These are phyloP conservation scores for Rhytidiadelphus loreus DNA, from an alignment of 225 moss, liverwort and hornwort species.

Conservation along the genomic window DNA sequence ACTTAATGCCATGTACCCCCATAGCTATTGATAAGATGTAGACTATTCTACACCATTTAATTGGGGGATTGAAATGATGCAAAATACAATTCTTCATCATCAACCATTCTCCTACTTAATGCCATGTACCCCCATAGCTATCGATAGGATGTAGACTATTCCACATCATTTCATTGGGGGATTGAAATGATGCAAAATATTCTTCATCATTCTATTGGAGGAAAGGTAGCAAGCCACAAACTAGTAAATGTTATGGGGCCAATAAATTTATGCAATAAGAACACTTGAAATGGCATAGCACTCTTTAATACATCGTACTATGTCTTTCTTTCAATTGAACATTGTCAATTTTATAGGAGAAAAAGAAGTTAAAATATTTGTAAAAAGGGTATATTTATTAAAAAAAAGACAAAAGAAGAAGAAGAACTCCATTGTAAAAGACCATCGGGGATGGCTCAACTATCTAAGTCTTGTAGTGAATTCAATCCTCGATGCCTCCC, in stretches of 20 bases:
- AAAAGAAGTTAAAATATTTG: rapidly evolving
- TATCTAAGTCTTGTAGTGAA: background rate
- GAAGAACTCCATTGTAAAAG: background rate
- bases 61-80: too few species aligned
- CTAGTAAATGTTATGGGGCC: background rate
- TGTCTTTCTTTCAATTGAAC: background rate
- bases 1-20: too few species aligned
- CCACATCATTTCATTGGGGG: too few species aligned
- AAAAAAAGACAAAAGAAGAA: background rate
- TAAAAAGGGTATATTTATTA: background rate
- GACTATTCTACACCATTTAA: background rate
- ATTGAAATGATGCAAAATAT: too few species aligned
- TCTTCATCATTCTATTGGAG: too few species aligned
- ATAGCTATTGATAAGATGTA: too few species aligned
- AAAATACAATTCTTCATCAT: too few species aligned
- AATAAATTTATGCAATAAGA: background rate
- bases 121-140: too few species aligned
- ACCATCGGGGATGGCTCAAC: background rate
- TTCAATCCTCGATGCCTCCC: background rate
- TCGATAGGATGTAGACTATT: too few species aligned
- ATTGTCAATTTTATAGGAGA: rapidly evolving
- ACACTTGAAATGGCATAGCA: background rate
- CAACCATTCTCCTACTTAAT: too few species aligned
- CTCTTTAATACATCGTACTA: background rate
- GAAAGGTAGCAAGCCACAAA: rapidly evolving